Conservation (phyloP, 495 filamentous ascomycete species). For the Gamarada debralockiae region DNA sequence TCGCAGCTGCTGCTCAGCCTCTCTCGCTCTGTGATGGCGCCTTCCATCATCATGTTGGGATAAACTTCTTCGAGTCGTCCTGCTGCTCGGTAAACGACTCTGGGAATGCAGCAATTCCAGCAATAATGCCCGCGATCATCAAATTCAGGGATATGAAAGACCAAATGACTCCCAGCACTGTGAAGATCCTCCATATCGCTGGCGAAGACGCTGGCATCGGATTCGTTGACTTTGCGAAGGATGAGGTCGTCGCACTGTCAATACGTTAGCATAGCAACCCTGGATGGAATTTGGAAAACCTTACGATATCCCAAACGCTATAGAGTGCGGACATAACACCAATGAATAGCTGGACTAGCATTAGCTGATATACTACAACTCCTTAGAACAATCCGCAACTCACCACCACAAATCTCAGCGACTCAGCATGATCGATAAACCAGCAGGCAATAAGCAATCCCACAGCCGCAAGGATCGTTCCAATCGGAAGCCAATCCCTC, state of each 20-base stretch:
- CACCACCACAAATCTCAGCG: conserved; percentile 70
- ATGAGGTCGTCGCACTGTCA: conserved; percentile 72
- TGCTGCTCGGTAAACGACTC: conserved; percentile 63
- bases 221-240: conserved; percentile 74
- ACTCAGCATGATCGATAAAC: conserved; percentile 74
- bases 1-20: too few species aligned
- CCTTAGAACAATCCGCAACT: too few species aligned
- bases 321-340: conserved; percentile 77
- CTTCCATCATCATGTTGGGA: conserved; percentile 26
- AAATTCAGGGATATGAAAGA: conserved; percentile 64
- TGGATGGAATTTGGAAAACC: conserved; percentile 24
- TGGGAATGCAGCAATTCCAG: conserved; percentile 71
- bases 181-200: conserved; percentile 70
- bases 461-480: conserved; percentile 63
- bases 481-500: conserved; percentile 70
- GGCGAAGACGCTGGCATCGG: conserved; percentile 76
- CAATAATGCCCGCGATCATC: conserved; percentile 70
- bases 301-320: conserved; percentile 80
- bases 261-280: conserved; percentile 6
- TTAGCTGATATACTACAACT: too few species aligned
- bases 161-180: conserved; percentile 81
- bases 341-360: too few species aligned
- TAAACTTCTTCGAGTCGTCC: conserved; percentile 63
- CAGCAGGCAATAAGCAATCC: conserved; percentile 70
- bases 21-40: too few species aligned